Percentiles rank a stretch among this genome's conserved stretches.
Evolutionary conservation across 1,139 yeast genomes (phyloP).

Genomic region (Nakaseomyces delphensis): DNA sequence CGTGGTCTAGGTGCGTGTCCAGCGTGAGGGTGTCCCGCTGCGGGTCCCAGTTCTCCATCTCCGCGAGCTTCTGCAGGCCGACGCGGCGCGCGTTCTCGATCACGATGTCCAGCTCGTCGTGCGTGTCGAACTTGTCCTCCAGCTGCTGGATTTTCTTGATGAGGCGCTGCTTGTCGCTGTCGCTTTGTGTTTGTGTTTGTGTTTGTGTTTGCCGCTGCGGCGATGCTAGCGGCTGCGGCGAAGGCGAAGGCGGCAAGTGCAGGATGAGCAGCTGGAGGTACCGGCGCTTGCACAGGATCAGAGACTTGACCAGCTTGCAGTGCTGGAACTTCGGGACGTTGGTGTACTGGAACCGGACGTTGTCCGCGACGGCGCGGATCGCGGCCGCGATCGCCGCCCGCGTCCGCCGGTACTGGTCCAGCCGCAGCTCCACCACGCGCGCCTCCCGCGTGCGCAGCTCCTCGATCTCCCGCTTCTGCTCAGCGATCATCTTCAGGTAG

Average conservation of each 20-base stretch:
- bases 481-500: conserved; percentile 76
- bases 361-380: conserved; percentile 37
- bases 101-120: conserved; percentile 44
- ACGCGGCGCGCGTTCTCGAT: conserved; percentile 36
- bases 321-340: conserved; percentile 41
- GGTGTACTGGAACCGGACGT: conserved; percentile 37
- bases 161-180: conserved; percentile 25
- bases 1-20: conserved; percentile 35
- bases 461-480: conserved; percentile 70
- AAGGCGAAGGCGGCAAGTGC: too few relatives aligned
- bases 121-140: conserved; percentile 43
- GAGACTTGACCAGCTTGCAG: conserved; percentile 37
- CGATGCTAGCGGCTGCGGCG: not conserved
- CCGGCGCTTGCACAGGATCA: conserved; percentile 49
- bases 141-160: conserved; percentile 40
- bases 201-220: conserved; percentile 4
- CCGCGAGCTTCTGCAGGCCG: conserved; percentile 39
- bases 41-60: conserved; percentile 48
- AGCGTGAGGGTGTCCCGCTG: conserved; percentile 36
- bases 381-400: conserved; percentile 35
- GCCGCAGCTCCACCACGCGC: conserved; percentile 34
- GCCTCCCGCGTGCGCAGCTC: conserved; percentile 53
- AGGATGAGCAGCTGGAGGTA: conserved; percentile 38
- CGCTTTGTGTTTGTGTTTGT: conserved; percentile 5
- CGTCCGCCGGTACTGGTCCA: conserved; percentile 31